Conservation (phyloP, 2,329 filamentous ascomycete genomes). For the Exophiala spinifera region DNA sequence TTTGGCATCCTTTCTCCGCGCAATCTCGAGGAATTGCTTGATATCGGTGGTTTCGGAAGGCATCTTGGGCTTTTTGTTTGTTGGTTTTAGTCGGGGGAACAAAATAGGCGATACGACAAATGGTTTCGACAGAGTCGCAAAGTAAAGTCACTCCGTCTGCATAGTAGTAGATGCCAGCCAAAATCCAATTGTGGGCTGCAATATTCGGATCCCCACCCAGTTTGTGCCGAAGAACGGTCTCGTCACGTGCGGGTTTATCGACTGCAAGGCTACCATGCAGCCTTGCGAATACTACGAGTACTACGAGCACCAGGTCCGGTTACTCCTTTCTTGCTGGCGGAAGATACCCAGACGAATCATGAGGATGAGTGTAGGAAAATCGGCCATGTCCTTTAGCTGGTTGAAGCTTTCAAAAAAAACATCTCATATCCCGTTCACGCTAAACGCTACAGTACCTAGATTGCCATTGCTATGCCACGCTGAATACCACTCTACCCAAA, state of each 20-base stretch:
- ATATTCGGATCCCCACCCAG: neutral
- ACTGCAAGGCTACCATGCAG: neutral
- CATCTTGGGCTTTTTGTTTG: constrained; percentile 67
- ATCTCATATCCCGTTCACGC: too few species aligned
- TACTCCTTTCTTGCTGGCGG: too few species aligned
- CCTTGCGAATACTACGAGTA: neutral
- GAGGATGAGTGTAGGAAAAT: too few species aligned
- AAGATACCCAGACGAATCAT: too few species aligned
- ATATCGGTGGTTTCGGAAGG: constrained; percentile 97
- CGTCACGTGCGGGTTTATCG: neutral
- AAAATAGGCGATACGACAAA: neutral
- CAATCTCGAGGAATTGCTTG: constrained; percentile 99
- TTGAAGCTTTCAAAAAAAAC: too few species aligned
- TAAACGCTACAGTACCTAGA: too few species aligned
- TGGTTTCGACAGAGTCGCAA: too few species aligned
- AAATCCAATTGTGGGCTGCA: constrained; percentile 1
- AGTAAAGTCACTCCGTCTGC: neutral
- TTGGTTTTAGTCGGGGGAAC: neutral
- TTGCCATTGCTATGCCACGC: neutral
- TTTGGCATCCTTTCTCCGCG: constrained; percentile 97
- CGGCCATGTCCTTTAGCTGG: too few species aligned
- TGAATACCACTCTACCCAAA: neutral
- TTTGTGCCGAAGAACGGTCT: neutral
- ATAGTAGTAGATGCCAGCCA: neutral
- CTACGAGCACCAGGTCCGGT: too few species aligned